Evolutionary conservation across 2,329 filamentous ascomycete genomes (phyloP).

Genomic region (Colletotrichum kahawae): DNA sequence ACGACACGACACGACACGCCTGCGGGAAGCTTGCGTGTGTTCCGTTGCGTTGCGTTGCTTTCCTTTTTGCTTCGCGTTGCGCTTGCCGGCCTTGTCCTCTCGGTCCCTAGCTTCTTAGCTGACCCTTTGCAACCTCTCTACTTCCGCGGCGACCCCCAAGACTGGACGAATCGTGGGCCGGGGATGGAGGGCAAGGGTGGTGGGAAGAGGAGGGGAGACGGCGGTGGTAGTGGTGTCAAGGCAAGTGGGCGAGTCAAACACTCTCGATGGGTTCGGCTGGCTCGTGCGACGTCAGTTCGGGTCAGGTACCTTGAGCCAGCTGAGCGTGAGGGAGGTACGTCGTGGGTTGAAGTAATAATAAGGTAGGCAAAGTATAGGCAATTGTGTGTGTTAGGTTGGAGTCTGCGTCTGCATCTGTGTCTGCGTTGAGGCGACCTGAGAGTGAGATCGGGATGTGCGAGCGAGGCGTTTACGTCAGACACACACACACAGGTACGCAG

Average conservation of each 20-base stretch:
- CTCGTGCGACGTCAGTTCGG: conserved; percentile 15
- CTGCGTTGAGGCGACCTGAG: neutral
- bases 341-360: neutral
- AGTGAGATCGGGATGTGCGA: neutral
- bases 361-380: neutral
- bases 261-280: neutral
- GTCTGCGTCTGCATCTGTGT: neutral
- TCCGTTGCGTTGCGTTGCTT: neutral
- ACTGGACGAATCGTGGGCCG: neutral
- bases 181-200: neutral
- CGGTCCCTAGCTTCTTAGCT: neutral
- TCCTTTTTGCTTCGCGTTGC: neutral
- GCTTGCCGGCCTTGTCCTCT: conserved; percentile 10
- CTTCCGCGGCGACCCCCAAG: conserved; percentile 5
- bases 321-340: neutral
- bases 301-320: conserved; percentile 13
- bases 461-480: conserved; percentile 13
- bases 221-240: neutral
- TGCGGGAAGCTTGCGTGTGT: conserved; percentile 10
- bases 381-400: neutral
- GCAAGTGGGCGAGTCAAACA: conserved; percentile 14
- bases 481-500: neutral
- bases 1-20: neutral
- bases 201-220: neutral
- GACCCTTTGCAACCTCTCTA: neutral